Evolutionary conservation across 257 asterid species (phyloP), one percentile per base, ranked within the genome.

Genomic region (Scutellaria galericulata): DNA sequence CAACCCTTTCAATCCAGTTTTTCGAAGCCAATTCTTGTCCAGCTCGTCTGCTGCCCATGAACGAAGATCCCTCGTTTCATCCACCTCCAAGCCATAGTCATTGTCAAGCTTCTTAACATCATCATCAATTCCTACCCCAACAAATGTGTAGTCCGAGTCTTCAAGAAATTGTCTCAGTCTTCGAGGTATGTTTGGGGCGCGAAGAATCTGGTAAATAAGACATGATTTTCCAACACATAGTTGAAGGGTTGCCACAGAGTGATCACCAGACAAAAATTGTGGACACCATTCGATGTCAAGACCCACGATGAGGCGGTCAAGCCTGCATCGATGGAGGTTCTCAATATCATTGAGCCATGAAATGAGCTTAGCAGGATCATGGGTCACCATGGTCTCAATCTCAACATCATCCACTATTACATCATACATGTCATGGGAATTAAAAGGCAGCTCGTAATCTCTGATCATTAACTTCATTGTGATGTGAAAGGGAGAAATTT

Each of bases 171-270:
- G 47, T 0, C 53, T n/a, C 31, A 81, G 66, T 0, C 4, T 6
- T 27, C 40, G 5, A 3, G 83, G 86, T 0, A 78, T 71, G 22
- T 0, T 9, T 7, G 62, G 14, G 40, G 78, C 40, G 5, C 22
- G 65, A 2, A 75, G 14, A 67, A 82, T 68, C 48, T 74, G 78
- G 71, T 7, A 71, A 40, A 77, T 35, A 59, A 81, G 75, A 53
- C 85, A 74, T 11, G 20, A 37, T n/a, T 20, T 10, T 3, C 78
- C 78, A 3, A 81, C 76, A 10, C 64, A 75, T 2, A 82, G 70
- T 15, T 78, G 83, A 47, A 82, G 69, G 2, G 70, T 72, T 0
- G 83, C 81, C 4, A 68, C 77, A 0, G 77, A 68, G 71, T 77
- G 68, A 9, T 37, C 31, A 4, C 5, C 37, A 31, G 37, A 4